These are phyloP conservation scores for Paecilomyces sp. DNA, from an alignment of 2,329 filamentous ascomycete species.

Conservation along the genomic window DNA sequence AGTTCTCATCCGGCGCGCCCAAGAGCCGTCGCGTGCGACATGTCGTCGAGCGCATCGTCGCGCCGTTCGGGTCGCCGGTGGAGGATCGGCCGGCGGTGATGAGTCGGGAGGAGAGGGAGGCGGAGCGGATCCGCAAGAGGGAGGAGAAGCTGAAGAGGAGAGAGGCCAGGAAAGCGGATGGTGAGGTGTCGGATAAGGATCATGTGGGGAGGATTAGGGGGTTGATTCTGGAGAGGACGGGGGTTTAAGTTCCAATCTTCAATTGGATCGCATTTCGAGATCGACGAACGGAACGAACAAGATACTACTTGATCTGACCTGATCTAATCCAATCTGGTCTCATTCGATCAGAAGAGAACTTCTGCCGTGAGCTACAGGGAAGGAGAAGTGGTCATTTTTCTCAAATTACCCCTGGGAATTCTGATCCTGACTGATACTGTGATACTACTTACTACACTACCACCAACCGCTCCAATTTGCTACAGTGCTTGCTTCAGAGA, in stretches of 20 bases:
- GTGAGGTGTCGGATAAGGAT: constrained; percentile 7
- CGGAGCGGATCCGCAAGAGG: constrained; percentile 21
- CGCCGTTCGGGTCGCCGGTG: constrained; percentile 31
- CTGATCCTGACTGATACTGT: too few relatives aligned
- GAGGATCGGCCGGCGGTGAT: constrained; percentile 29
- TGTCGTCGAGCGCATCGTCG: constrained; percentile 36
- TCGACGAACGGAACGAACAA: too few relatives aligned
- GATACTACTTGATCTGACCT: too few relatives aligned
- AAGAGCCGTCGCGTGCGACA: constrained; percentile 32
- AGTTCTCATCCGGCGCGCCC: constrained; percentile 34
- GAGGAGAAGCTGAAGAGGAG: constrained; percentile 23
- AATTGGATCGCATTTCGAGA: neutral
- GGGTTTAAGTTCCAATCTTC: neutral
- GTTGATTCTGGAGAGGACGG: constrained; percentile 21
- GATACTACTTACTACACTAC: too few relatives aligned
- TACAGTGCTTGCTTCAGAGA: too few relatives aligned
- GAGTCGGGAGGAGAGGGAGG: constrained; percentile 27
- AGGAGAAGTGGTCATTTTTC: too few relatives aligned
- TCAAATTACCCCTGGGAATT: too few relatives aligned
- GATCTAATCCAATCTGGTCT: too few relatives aligned
- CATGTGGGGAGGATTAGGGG: constrained; percentile 19
- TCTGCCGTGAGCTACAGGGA: too few relatives aligned
- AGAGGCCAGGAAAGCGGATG: constrained; percentile 14
- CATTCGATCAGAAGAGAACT: too few relatives aligned
- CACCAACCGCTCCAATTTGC: too few relatives aligned